Evolutionary conservation across 139 green algal genomes (phyloP).

Genomic region (Tetradesmus lagerheimii): DNA sequence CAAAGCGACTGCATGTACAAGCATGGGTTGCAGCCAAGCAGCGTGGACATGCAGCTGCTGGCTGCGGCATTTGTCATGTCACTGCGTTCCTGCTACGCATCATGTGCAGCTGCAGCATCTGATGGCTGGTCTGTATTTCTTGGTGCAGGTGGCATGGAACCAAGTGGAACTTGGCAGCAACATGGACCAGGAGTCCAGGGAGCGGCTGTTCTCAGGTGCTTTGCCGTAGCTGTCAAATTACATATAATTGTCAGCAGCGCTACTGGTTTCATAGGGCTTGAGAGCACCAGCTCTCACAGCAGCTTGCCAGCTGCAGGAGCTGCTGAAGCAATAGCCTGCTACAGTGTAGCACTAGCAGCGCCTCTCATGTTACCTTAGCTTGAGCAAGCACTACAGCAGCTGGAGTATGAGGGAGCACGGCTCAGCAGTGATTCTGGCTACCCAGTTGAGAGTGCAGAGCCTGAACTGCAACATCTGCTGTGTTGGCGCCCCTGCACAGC

Average conservation of each 20-base stretch:
- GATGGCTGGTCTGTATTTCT: background rate
- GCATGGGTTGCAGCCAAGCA: background rate
- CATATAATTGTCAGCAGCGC: background rate
- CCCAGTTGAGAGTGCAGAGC: too few relatives aligned
- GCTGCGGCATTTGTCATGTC: background rate
- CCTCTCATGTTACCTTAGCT: too few relatives aligned
- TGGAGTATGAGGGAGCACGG: too few relatives aligned
- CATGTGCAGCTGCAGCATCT: background rate
- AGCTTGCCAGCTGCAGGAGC: too few relatives aligned
- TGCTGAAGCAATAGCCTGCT: background rate
- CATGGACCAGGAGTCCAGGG: slow-evolving; percentile 44
- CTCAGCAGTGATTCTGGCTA: too few relatives aligned
- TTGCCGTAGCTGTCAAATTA: background rate
- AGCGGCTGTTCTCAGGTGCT: slow-evolving; percentile 54
- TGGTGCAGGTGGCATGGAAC: slow-evolving; percentile 52
- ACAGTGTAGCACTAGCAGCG: background rate
- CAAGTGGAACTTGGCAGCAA: slow-evolving; percentile 51
- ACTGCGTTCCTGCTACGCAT: background rate
- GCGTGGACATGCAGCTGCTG: background rate
- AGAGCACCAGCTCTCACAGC: background rate
- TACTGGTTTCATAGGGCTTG: too few relatives aligned
- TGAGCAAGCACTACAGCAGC: background rate
- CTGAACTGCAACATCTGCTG: too few relatives aligned
- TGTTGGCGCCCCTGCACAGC: too few relatives aligned
- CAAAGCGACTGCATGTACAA: background rate